phyloP scores from a whole-genome alignment of 768 basidiomycete species.

The Sistotremastrum suecicum region DNA sequence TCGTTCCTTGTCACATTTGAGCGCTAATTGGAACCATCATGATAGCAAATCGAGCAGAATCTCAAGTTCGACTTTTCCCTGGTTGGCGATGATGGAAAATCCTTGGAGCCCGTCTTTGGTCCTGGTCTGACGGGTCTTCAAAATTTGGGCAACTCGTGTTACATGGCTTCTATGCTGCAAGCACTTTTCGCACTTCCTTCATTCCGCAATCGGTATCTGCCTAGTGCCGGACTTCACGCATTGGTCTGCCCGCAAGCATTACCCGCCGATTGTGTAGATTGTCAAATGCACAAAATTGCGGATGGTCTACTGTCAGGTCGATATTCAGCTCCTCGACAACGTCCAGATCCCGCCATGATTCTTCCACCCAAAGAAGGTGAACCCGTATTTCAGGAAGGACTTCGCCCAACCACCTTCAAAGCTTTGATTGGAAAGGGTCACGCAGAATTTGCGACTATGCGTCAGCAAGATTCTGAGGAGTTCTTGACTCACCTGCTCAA shows the following conservation, averaged over 20 bases:
- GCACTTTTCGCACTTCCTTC: slow-evolving; percentile 65
- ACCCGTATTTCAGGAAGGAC: slow-evolving; percentile 65
- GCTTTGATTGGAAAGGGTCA: slow-evolving; percentile 84
- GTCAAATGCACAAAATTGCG: slow-evolving; percentile 85
- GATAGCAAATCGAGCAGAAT: slow-evolving; percentile 92
- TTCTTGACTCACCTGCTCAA: slow-evolving; percentile 77
- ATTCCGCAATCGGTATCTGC: slow-evolving; percentile 63
- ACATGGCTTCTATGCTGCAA: slow-evolving; percentile 93
- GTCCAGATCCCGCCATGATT: slow-evolving; percentile 15
- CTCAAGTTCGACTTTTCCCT: slow-evolving; percentile 89
- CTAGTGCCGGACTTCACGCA: slow-evolving; percentile 37
- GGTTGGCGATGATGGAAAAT: slow-evolving; percentile 72
- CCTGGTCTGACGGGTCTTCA: slow-evolving; percentile 77
- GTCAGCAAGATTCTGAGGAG: slow-evolving; percentile 94
- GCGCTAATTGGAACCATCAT: background rate
- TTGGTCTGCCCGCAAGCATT: slow-evolving; percentile 45
- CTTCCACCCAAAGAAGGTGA: slow-evolving; percentile 10
- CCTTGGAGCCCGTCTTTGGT: slow-evolving; percentile 80
- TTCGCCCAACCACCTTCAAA: slow-evolving; percentile 78
- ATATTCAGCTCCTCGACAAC: slow-evolving; percentile 50
- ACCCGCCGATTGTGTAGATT: slow-evolving; percentile 82
- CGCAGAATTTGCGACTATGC: slow-evolving; percentile 90
- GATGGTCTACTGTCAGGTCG: slow-evolving; percentile 90
- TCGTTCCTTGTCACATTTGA: background rate
- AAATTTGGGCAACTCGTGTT: slow-evolving; percentile 96